A percentile compares a stretch with the other conserved stretches of the same genome.
These are phyloP conservation scores for Phytophthora kernoviae DNA, from an alignment of 352 stramenopile genomes.

Conservation along the genomic window DNA sequence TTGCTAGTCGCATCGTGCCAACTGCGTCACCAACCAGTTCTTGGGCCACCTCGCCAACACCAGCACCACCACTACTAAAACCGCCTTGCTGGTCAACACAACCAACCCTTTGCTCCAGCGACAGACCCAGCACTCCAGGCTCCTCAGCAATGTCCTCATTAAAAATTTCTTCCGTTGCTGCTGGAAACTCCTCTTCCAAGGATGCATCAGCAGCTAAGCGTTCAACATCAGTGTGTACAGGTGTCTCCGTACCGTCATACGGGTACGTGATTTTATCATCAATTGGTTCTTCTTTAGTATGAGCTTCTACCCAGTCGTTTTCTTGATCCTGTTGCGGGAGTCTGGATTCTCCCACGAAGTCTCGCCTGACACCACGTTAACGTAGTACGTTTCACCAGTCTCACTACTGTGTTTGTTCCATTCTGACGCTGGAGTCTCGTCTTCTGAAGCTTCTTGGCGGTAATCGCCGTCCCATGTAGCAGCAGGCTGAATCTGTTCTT, in stretches of 20 bases:
- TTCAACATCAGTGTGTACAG: slow-evolving; percentile 26
- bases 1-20: background rate
- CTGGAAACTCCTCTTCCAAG: too few species aligned
- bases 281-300: background rate
- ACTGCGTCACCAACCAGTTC: too few species aligned
- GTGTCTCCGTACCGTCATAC: slow-evolving; percentile 32
- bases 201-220: too few species aligned
- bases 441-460: background rate
- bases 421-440: background rate
- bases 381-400: slow-evolving; percentile 51
- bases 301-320: slow-evolving; percentile 1
- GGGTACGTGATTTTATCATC: slow-evolving; percentile 4
- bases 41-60: too few species aligned
- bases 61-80: background rate
- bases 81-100: slow-evolving; percentile 10
- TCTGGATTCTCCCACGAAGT: slow-evolving; percentile 46
- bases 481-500: background rate
- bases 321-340: slow-evolving; percentile 3
- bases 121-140: background rate
- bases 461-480: slow-evolving; percentile 5
- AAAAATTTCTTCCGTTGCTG: background rate
- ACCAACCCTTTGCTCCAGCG: too few species aligned
- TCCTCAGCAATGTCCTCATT: background rate
- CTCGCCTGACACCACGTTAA: slow-evolving; percentile 44
- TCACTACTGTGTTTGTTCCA: slow-evolving; percentile 51